These are phyloP conservation scores for Ilex asprella DNA, from an alignment of 257 asterid genomes.

Conservation along the genomic window DNA sequence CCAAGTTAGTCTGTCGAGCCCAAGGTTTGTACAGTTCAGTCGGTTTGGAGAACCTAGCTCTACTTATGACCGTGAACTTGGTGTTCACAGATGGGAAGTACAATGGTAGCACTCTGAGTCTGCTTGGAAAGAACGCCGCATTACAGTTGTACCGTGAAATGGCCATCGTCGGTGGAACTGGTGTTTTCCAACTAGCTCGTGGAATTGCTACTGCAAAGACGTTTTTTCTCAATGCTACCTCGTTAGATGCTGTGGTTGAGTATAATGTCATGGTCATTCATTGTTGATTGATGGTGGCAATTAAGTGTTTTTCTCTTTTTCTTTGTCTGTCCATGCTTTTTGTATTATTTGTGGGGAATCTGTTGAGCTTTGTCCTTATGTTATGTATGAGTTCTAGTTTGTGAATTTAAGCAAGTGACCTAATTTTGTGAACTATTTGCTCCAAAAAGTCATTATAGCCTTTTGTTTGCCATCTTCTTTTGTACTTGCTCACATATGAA, in stretches of 20 bases:
- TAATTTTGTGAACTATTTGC: too few species aligned
- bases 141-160: not conserved
- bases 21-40: not conserved
- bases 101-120: not conserved
- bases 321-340: too few species aligned
- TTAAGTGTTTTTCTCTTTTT: too few species aligned
- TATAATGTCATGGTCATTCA: not conserved
- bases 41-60: not conserved
- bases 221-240: not conserved
- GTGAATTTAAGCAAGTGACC: too few species aligned
- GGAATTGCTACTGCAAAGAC: not conserved
- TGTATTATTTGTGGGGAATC: too few species aligned
- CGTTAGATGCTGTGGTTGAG: not conserved
- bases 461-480: too few species aligned
- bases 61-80: not conserved
- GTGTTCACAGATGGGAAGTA: not conserved
- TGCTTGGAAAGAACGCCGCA: not conserved
- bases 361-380: too few species aligned
- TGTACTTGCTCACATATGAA: too few species aligned
- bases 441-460: too few species aligned
- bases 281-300: slow-evolving; percentile 1
- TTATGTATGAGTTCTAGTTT: too few species aligned
- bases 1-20: not conserved
- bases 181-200: slow-evolving; percentile 2
- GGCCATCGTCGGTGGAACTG: not conserved